phyloP scores from a whole-genome alignment of 1,284 basidiomycete species.

The Apiotrichum veenhuisii region DNA sequence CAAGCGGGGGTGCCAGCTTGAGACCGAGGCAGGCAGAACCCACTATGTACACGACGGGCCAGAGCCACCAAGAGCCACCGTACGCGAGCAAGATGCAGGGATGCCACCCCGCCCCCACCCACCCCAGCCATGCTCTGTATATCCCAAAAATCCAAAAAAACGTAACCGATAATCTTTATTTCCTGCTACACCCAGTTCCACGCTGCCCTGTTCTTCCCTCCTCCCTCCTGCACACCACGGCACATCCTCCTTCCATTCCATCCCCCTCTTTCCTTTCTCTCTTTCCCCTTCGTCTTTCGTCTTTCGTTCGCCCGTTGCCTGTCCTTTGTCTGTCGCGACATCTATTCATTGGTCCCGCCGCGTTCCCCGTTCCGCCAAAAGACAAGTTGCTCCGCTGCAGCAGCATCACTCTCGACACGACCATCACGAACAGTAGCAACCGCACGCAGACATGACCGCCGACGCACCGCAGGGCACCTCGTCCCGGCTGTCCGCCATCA shows the following conservation, averaged over 20 bases:
- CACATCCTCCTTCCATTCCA: not conserved
- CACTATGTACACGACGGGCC: too few species aligned
- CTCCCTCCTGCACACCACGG: too few species aligned
- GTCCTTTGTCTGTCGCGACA: not conserved
- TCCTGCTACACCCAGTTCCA: too few species aligned
- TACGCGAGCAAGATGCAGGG: too few species aligned
- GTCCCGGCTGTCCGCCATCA: constrained; percentile 17
- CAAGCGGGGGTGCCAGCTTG: too few species aligned
- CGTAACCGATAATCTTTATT: too few species aligned
- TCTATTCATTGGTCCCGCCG: constrained; percentile 9
- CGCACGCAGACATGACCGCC: constrained; percentile 7
- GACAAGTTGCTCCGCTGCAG: not conserved
- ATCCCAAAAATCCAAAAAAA: too few species aligned
- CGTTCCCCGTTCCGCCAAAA: constrained; percentile 3
- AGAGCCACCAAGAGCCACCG: too few species aligned
- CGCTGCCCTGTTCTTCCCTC: too few species aligned
- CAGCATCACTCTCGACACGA: constrained; percentile 18
- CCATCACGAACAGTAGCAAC: not conserved
- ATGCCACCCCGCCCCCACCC: too few species aligned
- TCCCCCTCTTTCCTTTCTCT: not conserved
- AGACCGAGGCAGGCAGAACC: too few species aligned
- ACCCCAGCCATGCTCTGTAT: too few species aligned
- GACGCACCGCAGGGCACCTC: not conserved
- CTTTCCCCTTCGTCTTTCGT: not conserved
- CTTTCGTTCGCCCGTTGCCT: not conserved